Conservation (phyloP, 257 asterid species). For the Solanum neorickii region DNA sequence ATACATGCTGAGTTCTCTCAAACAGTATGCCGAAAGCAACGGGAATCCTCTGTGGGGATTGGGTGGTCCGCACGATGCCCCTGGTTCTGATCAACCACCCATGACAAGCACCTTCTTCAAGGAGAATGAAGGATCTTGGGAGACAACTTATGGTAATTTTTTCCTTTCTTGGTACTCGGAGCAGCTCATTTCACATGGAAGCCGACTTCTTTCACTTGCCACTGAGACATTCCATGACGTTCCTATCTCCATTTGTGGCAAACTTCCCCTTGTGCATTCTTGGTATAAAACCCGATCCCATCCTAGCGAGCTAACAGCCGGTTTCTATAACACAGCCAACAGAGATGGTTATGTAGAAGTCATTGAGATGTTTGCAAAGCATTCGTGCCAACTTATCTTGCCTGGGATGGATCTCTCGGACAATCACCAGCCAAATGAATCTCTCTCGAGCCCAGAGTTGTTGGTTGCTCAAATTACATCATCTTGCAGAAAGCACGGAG, state of each 20-base stretch:
- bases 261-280: conserved; percentile 39
- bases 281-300: conserved; percentile 59
- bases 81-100: conserved; percentile 33
- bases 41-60: conserved; percentile 82
- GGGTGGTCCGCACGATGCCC: conserved; percentile 76
- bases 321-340: conserved; percentile 50
- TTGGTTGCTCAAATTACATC: conserved; percentile 33
- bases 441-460: conserved; percentile 47
- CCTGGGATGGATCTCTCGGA: conserved; percentile 67
- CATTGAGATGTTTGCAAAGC: conserved; percentile 33
- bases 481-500: conserved; percentile 34
- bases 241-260: conserved; percentile 42
- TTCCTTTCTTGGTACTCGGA: conserved; percentile 75
- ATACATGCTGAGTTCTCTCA: conserved; percentile 51
- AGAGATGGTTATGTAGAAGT: conserved; percentile 61
- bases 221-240: conserved; percentile 37
- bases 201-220: conserved; percentile 53
- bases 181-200: conserved; percentile 55
- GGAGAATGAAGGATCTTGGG: conserved; percentile 78
- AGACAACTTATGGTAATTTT: conserved; percentile 61
- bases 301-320: conserved; percentile 68
- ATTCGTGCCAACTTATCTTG: conserved; percentile 42
- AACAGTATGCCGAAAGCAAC: conserved; percentile 33
- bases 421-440: conserved; percentile 21
- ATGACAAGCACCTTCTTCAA: conserved; percentile 42